Evolutionary conservation across 306 rosid genomes (phyloP), one percentile per base, ranked within the genome.

Genomic region (Trifolium repens): DNA sequence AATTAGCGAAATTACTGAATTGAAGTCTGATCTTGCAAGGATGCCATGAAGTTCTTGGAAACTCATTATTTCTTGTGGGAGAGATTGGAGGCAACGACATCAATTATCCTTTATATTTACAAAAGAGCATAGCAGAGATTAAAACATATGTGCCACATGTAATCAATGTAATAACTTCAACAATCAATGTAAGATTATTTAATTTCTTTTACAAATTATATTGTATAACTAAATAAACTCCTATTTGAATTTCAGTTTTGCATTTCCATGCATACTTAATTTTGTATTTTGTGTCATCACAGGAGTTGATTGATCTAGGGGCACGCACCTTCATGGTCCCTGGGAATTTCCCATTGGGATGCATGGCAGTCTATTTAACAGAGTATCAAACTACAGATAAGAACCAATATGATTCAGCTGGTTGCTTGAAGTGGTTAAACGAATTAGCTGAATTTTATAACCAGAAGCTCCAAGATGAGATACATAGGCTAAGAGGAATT

Each of bases 11-110:
- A 22, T 55, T 55, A 9, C 7, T 55, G 1, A 55, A 55, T 10
- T 55, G 5, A 55, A 24, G 32, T 55, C 8, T 24, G 9, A 55
- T 55, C 62, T 55, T 70, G 79, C 84, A 90, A 90, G 90, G 73
- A 35, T 86, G 90, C 50, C 32, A 24, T 19, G n/a, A 84, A 67
- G 37, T 82, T 15, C 37, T 90, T 27, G 67, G 47, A 8, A 81
- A 57, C 1, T 88, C 92, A 5, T 34, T 88, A 57, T 70, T 90
- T 86, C 63, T 88, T 1, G 62, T 75, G 65, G 96, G 92, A 66
- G 91, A 88, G 70, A 88, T 88, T 24, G 96, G 92, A 68, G 92
- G 92, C 70, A 86, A 90, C 11, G 96, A 90, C 70, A 79, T 84
- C 53, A 86, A 83, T 62, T 10, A 30, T 61, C 67, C 84, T 13